Base-by-base conservation (phyloP, 495 filamentous ascomycete species). In the Penicillium bovifimosum region DNA sequence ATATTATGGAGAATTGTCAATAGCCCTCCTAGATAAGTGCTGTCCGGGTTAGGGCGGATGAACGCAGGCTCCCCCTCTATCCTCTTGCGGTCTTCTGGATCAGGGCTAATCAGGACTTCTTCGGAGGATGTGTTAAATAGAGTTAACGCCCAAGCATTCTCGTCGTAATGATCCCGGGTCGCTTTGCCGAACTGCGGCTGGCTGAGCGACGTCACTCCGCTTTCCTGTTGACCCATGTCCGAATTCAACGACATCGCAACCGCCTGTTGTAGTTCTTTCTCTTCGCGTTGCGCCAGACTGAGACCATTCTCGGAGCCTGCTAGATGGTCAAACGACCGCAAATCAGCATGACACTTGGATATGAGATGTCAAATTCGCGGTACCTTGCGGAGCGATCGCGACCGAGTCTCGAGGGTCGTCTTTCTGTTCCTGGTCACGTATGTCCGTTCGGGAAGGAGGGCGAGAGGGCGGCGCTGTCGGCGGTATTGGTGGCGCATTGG, bases 1-100 rank as follows among this genome's bases (percentile, higher is more conserved):
- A 96, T 92, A 36, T 84, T 75, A 60, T 92, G 87, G n/a, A 88
- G 73, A 39, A 95, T 91, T 9, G 86, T 90, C 32, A 96, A 53
- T 1, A 92, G 66, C 1, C 78, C 81, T 20, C 86, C 83, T 10
- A 95, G 67, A 54, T 82, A 81, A 41, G 84, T 76, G 24, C 69
- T 66, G 13, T 71, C 73, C 3, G 78, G 76, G 10, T 81, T 78
- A 39, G 86, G 83, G 41, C 83, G 84, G 39, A 96, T 71, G 52
- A 96, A 92, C 1, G 81, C 83, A 1, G 90, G 89, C 17, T 77
- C 75, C 46, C 73, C 76, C 7, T 66, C 61, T 6, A 71, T 66
- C 52, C 86, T 77, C 61, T 79, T 83, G 38, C 90, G 80, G 34
- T 81, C 75, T 26, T 74, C 63, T 1, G 84, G 80, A 26, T 79